Evolutionary conservation across 345 rosid species (phyloP).

Genomic region (Camelina hispida): DNA sequence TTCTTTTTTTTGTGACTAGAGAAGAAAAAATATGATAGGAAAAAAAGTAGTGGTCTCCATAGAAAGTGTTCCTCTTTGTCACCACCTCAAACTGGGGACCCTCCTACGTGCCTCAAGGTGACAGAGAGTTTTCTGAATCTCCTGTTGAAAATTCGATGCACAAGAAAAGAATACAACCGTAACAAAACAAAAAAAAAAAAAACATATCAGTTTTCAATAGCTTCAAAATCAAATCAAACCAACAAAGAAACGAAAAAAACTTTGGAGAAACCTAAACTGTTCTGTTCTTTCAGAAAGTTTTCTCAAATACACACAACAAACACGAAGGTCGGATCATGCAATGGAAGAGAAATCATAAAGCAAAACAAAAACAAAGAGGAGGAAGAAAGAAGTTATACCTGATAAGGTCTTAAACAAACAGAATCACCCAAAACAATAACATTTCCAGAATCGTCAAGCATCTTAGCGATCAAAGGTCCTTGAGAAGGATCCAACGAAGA

Average conservation of each 20-base stretch:
- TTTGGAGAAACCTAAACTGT: conserved; percentile 37
- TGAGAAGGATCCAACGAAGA: conserved; percentile 59
- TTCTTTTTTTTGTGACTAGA: no score
- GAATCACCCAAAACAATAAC: conserved; percentile 71
- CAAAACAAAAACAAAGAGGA: no score
- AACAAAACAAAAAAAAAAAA: conserved; percentile 34
- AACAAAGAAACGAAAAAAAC: neutral
- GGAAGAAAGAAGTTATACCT: conserved; percentile 53
- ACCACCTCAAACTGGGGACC: conserved; percentile 50
- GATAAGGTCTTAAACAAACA: conserved; percentile 75
- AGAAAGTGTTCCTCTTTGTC: conserved; percentile 47
- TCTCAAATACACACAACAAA: neutral
- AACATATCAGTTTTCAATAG: conserved; percentile 63
- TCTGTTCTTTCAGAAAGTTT: neutral
- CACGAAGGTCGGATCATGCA: neutral
- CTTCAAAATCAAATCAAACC: conserved; percentile 2
- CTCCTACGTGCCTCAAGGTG: conserved; percentile 35
- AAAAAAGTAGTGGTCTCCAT: conserved; percentile 38
- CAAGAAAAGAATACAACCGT: conserved; percentile 50
- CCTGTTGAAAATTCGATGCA: conserved; percentile 56
- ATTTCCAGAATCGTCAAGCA: conserved; percentile 79
- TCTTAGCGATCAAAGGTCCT: conserved; percentile 58
- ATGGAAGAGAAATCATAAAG: neutral
- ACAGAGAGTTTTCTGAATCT: conserved; percentile 32
- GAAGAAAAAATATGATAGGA: neutral